A percentile compares a stretch with the other conserved stretches of the same genome.
These are phyloP conservation scores for Saraca asoca DNA, from an alignment of 331 rosid species.

Conservation along the genomic window DNA sequence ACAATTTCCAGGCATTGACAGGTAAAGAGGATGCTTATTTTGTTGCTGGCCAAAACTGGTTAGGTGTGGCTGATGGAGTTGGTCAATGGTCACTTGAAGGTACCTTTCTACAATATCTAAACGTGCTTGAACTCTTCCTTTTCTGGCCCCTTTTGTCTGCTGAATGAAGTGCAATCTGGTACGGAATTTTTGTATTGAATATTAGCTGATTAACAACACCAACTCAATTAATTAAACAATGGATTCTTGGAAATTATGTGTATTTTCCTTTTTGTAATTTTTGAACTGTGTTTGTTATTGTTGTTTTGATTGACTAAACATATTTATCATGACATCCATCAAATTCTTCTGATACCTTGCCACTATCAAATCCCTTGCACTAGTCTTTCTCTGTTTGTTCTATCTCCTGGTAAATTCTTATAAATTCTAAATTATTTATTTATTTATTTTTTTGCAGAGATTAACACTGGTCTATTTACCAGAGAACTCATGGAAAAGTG, in stretches of 20 bases:
- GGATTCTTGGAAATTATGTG: slow-evolving; percentile 19
- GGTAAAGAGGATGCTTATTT: slow-evolving; percentile 73
- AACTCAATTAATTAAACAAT: slow-evolving; percentile 10
- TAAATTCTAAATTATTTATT: not conserved
- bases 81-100: slow-evolving; percentile 81
- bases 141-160: not conserved
- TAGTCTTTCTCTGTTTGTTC: slow-evolving; percentile 17
- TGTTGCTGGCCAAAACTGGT: slow-evolving; percentile 59
- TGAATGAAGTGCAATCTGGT: slow-evolving; percentile 15
- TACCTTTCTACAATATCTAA: slow-evolving; percentile 34
- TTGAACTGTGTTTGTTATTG: slow-evolving; percentile 25
- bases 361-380: slow-evolving; percentile 17
- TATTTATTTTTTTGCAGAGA: no score
- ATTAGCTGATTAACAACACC: slow-evolving; percentile 2
- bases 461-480: slow-evolving; percentile 49
- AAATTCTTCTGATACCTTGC: slow-evolving; percentile 22
- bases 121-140: slow-evolving; percentile 11
- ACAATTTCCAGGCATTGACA: slow-evolving; percentile 69
- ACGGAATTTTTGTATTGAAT: slow-evolving; percentile 2
- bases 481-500: slow-evolving; percentile 68
- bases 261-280: slow-evolving; percentile 18
- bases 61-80: slow-evolving; percentile 83
- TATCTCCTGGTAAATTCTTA: slow-evolving; percentile 4
- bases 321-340: not conserved
- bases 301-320: slow-evolving; percentile 22